phyloP scores from a whole-genome alignment of 148 eudicot species.

The Linanthus parryae region DNA sequence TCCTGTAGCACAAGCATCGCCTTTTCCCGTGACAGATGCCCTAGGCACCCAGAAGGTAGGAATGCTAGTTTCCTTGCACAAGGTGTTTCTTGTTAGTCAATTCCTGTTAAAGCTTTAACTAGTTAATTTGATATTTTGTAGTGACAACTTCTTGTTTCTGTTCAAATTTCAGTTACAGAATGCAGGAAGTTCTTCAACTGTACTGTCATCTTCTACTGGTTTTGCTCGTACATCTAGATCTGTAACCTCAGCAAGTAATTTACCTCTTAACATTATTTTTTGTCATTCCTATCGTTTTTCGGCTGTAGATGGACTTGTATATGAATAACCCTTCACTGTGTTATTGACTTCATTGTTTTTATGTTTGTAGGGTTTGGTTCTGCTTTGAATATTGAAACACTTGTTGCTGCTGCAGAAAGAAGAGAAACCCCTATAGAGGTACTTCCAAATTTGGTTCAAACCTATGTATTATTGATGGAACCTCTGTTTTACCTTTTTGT shows the following conservation, averaged over 20 bases:
- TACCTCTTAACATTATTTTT: conserved; percentile 4
- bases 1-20: conserved; percentile 2
- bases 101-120: too few relatives aligned
- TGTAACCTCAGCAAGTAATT: conserved; percentile 59
- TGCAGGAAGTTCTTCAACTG: conserved; percentile 38
- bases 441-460: too few relatives aligned
- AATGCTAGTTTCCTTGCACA: not conserved
- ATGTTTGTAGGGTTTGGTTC: conserved; percentile 81
- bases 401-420: conserved; percentile 95
- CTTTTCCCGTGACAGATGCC: not conserved
- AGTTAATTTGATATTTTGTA: not conserved
- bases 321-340: too few relatives aligned
- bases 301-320: not conserved
- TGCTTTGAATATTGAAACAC: conserved; percentile 89
- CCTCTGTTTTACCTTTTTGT: too few relatives aligned
- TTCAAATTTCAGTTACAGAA: conserved; percentile 38
- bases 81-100: too few relatives aligned
- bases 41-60: conserved; percentile 6
- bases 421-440: conserved; percentile 93
- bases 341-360: not conserved
- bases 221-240: conserved; percentile 57
- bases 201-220: conserved; percentile 54
- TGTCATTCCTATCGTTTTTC: not conserved
- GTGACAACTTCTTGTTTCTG: not conserved
- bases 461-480: too few relatives aligned